Conservation (phyloP, 2,329 filamentous ascomycete genomes). For the Neurospora crassa region DNA sequence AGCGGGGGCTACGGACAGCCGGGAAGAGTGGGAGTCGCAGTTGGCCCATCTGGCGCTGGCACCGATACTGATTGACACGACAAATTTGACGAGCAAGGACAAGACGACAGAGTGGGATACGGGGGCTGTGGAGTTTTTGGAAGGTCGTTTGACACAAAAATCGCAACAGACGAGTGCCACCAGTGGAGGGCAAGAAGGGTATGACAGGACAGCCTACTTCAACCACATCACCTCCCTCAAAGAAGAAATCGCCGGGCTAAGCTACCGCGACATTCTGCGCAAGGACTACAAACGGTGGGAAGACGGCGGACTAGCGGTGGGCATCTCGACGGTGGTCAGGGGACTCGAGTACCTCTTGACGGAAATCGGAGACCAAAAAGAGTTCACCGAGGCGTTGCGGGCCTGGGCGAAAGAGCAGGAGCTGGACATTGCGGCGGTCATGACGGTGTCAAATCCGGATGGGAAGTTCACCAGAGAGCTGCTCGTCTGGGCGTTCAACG, state of each 20-base stretch:
- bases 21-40: constrained; percentile 37
- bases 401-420: constrained; percentile 45
- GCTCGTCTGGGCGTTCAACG: constrained; percentile 53
- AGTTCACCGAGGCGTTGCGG: constrained; percentile 39
- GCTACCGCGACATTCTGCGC: constrained; percentile 57
- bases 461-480: constrained; percentile 56
- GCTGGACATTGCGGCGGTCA: constrained; percentile 55
- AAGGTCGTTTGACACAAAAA: constrained; percentile 27
- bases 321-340: constrained; percentile 58
- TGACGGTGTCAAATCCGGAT: constrained; percentile 53
- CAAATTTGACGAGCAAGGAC: constrained; percentile 48
- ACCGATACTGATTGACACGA: constrained; percentile 65
- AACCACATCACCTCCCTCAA: constrained; percentile 53
- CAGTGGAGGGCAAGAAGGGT: constrained; percentile 25
- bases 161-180: background rate
- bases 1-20: constrained; percentile 22
- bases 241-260: constrained; percentile 52
- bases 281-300: constrained; percentile 83
- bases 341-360: constrained; percentile 49
- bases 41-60: constrained; percentile 60
- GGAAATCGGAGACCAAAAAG: constrained; percentile 36
- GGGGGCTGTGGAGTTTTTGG: constrained; percentile 48
- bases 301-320: constrained; percentile 45
- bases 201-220: constrained; percentile 48
- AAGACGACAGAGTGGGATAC: constrained; percentile 58